Evolutionary conservation across 1,284 basidiomycete species (phyloP), one percentile per base, ranked within the genome.

Genomic region (Tylopilus orsonianus): DNA sequence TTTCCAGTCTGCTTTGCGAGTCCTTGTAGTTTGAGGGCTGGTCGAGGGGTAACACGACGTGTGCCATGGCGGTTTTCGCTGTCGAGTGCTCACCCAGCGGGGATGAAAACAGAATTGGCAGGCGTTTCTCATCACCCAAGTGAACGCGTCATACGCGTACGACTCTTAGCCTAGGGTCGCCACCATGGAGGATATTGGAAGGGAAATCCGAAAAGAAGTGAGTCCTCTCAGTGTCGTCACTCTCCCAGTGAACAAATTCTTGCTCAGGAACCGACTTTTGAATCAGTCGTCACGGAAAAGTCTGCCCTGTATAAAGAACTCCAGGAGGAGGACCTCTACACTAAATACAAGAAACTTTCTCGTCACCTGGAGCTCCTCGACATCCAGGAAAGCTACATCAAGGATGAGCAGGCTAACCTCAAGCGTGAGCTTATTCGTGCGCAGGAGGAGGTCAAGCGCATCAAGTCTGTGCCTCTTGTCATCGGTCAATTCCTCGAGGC

Each of bases 401-500:
- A 99, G 66, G 97, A 99, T 61, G 97, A 99, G 71, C 96, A 98
- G 65, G 90, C 92, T 22, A 99, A 98, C 68, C 81, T 99, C 50
- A 97, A 98, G 69, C 87, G 96, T 50, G 97, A 99, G 72, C 87
- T 99, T 50, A 90, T 99, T 56, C 90, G 97, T 52, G 97, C 97
- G 1, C 96, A 99, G 65, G 97, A 99, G 71, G 97, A 99, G 75
- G 97, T 99, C 61, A 98, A 98, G 74, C 89, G 97, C 48, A 99
- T 99, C 66, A 95, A 99, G 74, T 93, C 92, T 41, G 97, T 99
- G 4, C 97, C 97, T 0, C 85, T 99, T n/a, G 97, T 99, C 62
- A 99, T 99, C 61, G 97, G 97, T 44, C 97, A 99, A 69, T 99
- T 99, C 77, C 82, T 99, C 36, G 97, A 99, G 71, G 92, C 97